Base-by-base conservation (phyloP, 2,329 filamentous ascomycete genomes). In the Saccharata proteae region DNA sequence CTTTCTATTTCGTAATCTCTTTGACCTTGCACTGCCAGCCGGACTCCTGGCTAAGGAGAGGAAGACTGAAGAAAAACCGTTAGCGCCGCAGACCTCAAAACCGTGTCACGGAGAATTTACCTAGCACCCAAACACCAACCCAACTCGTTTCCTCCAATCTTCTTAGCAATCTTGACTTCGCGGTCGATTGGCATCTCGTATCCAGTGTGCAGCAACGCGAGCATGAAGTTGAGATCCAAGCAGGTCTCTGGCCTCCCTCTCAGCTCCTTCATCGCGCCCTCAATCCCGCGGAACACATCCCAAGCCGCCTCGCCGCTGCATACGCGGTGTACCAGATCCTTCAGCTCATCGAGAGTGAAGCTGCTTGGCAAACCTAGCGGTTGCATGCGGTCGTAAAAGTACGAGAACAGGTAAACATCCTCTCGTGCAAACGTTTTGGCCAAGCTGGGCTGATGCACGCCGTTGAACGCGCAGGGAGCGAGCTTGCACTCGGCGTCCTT, bases 171-270 rank as follows among this genome's bases (percentile, higher is more conserved):
- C 68, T 82, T 88, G 43, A 98, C 85, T 59, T 98, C 90, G 22
- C 92, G 73, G 44, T 93, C 83, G 46, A 96, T 77, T 4, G 88
- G 88, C 84, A 98, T 94, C 44, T 96, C 90, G 49, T 98, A 98
- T 3, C 90, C 90, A 5, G 84, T 93, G 58, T 96, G 86, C 33
- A 96, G 64, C 35, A 98, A 66, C 16, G 82, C 82, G 46, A 93
- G 63, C 84, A 94, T 94, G 52, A 96, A 98, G 64, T 83, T 98
- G 46, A 98, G 64, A 58, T 98, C 90, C 47, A 98, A 62, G 60
- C 90, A 98, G 58, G 80, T 82, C 59, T 98, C 86, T 2, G 90
- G 85, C 36, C 88, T 73, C 39, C 72, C 85, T 32, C 66, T 63
- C 18, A 98, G 69, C 62, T 96, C 85, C 2, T 78, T 68, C 30